Conservation (phyloP, 2,329 filamentous ascomycete genomes). For the Aspergillus clavatus region DNA sequence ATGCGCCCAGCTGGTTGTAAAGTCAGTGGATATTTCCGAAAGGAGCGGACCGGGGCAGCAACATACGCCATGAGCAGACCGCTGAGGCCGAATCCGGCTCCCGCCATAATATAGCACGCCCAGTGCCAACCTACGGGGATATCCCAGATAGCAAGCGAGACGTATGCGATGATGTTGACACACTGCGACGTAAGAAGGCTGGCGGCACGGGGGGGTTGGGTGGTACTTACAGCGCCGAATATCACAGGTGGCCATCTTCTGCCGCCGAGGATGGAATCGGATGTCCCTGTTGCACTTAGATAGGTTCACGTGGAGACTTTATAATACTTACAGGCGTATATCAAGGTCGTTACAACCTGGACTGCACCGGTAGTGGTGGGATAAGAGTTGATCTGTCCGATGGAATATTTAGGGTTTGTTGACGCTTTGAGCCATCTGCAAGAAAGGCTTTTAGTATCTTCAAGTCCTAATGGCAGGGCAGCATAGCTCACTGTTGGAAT, state of each 20-base stretch:
- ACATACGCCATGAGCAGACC: slow-evolving; percentile 49
- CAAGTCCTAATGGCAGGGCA: fast-evolving
- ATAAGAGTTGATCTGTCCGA: slow-evolving; percentile 48
- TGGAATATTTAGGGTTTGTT: slow-evolving; percentile 42
- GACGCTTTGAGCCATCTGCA: slow-evolving; percentile 28
- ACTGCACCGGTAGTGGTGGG: slow-evolving; percentile 56
- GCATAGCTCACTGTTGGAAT: slow-evolving; percentile 44
- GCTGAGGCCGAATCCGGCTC: slow-evolving; percentile 44
- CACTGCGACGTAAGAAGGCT: slow-evolving; percentile 9
- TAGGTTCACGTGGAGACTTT: too few species aligned
- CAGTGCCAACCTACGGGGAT: slow-evolving; percentile 56
- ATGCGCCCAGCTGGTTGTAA: slow-evolving; percentile 44
- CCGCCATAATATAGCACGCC: slow-evolving; percentile 56
- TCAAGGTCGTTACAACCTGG: slow-evolving; percentile 55
- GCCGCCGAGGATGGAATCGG: slow-evolving; percentile 56
- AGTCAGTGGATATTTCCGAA: not conserved
- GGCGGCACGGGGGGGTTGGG: slow-evolving; percentile 34
- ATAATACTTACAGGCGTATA: slow-evolving; percentile 50
- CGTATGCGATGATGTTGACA: slow-evolving; percentile 42
- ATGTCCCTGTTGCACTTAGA: slow-evolving; percentile 45
- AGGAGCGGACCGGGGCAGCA: not conserved
- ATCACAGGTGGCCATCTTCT: slow-evolving; percentile 61
- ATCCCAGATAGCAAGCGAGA: slow-evolving; percentile 46
- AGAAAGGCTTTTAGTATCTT: not conserved
- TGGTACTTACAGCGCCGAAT: slow-evolving; percentile 49